These are phyloP conservation scores for Zelonia costaricensis DNA, from an alignment of 208 protist genomes.

Conservation along the genomic window DNA sequence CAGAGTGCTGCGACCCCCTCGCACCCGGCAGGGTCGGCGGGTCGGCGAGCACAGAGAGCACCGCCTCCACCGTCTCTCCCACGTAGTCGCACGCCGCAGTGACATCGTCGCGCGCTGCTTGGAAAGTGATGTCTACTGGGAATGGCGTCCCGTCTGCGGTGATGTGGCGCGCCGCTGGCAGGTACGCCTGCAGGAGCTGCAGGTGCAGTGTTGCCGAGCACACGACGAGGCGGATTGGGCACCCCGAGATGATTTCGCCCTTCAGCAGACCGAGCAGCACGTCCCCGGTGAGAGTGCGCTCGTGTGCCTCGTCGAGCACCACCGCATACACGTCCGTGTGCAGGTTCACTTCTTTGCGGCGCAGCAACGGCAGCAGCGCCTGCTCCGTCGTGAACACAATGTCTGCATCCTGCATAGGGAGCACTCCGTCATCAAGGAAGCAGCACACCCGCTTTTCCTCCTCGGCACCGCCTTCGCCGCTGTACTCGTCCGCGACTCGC, in stretches of 20 bases:
- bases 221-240: constrained; percentile 90
- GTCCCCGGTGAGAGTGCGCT: constrained; percentile 97
- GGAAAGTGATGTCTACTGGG: constrained; percentile 50
- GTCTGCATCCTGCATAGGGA: background rate
- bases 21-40: constrained; percentile 18
- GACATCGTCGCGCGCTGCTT: constrained; percentile 31
- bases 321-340: constrained; percentile 82
- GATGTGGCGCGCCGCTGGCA: constrained; percentile 92
- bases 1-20: too few relatives aligned
- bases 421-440: too few relatives aligned
- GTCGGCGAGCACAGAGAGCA: constrained; percentile 36
- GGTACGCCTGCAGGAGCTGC: constrained; percentile 94
- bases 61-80: constrained; percentile 30
- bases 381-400: constrained; percentile 25
- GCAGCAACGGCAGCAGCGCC: constrained; percentile 1
- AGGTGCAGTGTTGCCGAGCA: constrained; percentile 94
- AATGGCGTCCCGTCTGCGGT: constrained; percentile 91
- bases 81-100: constrained; percentile 84
- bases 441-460: too few relatives aligned
- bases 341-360: background rate
- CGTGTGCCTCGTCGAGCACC: constrained; percentile 99
- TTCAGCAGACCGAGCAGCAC: constrained; percentile 97
- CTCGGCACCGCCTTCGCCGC: too few relatives aligned
- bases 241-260: constrained; percentile 79
- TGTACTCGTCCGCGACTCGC: constrained; percentile 95